Conservation (phyloP, 2,329 filamentous ascomycete species). For the Penicillium verrucosum region DNA sequence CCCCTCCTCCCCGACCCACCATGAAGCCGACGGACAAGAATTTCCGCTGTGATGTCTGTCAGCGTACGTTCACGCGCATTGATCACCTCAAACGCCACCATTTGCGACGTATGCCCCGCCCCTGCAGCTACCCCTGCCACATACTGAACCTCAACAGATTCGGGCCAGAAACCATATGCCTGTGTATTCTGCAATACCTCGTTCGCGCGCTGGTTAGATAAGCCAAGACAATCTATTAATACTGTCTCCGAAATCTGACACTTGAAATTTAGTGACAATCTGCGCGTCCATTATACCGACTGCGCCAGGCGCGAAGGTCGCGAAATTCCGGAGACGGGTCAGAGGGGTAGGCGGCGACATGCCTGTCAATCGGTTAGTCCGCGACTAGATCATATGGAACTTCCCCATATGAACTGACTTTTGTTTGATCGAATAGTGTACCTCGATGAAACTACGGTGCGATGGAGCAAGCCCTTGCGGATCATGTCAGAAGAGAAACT, state of each 20-base stretch:
- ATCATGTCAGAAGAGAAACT: slow-evolving; percentile 44
- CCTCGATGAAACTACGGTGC: slow-evolving; percentile 48
- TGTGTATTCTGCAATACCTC: slow-evolving; percentile 47
- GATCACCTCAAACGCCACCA: slow-evolving; percentile 50
- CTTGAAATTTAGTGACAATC: slow-evolving; percentile 40
- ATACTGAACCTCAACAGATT: slow-evolving; percentile 34
- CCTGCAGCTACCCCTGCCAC: slow-evolving; percentile 6
- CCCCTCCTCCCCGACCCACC: slow-evolving; percentile 27
- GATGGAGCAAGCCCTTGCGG: slow-evolving; percentile 45
- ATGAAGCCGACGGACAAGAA: slow-evolving; percentile 43
- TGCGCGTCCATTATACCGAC: slow-evolving; percentile 46
- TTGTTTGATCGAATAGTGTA: slow-evolving; percentile 35
- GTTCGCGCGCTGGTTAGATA: slow-evolving; percentile 45
- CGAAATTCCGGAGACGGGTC: slow-evolving; percentile 45
- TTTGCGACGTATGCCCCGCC: slow-evolving; percentile 39
- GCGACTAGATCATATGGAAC: not conserved
- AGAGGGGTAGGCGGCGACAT: slow-evolving; percentile 47
- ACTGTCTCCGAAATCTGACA: not conserved
- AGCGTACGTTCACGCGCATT: slow-evolving; percentile 47
- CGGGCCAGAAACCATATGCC: slow-evolving; percentile 48
- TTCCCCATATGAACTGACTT: not conserved
- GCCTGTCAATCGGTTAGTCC: slow-evolving; percentile 46
- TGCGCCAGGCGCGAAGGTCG: slow-evolving; percentile 44
- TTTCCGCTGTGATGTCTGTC: slow-evolving; percentile 45
- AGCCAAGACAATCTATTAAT: not conserved